Evolutionary conservation across 805 yeast genomes (phyloP).

Genomic region (Blastobotrys mokoenaii): DNA sequence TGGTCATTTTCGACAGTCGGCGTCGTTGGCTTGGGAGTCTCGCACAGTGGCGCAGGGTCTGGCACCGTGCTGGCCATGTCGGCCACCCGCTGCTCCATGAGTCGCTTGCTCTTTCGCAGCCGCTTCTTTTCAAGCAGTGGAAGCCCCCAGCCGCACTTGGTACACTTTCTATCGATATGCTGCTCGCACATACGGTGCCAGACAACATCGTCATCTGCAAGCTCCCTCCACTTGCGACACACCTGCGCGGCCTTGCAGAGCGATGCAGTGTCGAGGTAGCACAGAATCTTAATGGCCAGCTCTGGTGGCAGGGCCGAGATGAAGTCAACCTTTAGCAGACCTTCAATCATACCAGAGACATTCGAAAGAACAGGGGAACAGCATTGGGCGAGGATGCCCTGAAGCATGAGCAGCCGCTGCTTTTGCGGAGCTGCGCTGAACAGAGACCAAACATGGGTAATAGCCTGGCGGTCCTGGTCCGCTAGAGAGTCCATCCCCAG

Average conservation of each 20-base stretch:
- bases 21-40: background rate
- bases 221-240: slow-evolving; percentile 70
- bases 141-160: slow-evolving; percentile 98
- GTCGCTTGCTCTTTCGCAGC: slow-evolving; percentile 25
- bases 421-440: slow-evolving; percentile 66
- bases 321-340: slow-evolving; percentile 81
- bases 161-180: slow-evolving; percentile 94
- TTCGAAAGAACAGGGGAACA: slow-evolving; percentile 93
- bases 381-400: slow-evolving; percentile 80
- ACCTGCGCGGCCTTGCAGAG: slow-evolving; percentile 92
- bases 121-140: slow-evolving; percentile 81
- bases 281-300: slow-evolving; percentile 71
- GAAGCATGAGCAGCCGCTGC: slow-evolving; percentile 66
- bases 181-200: slow-evolving; percentile 99
- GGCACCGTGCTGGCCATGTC: slow-evolving; percentile 1
- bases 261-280: slow-evolving; percentile 89
- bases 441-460: slow-evolving; percentile 75
- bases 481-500: slow-evolving; percentile 34
- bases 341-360: slow-evolving; percentile 68
- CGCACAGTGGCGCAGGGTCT: background rate
- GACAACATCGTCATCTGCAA: slow-evolving; percentile 94
- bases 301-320: slow-evolving; percentile 80
- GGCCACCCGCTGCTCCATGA: slow-evolving; percentile 23
- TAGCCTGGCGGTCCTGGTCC: slow-evolving; percentile 63
- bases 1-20: background rate